Evolutionary conservation across 2,329 filamentous ascomycete species (phyloP), one percentile per base, ranked within the genome.

Genomic region (Xylaria sp.): DNA sequence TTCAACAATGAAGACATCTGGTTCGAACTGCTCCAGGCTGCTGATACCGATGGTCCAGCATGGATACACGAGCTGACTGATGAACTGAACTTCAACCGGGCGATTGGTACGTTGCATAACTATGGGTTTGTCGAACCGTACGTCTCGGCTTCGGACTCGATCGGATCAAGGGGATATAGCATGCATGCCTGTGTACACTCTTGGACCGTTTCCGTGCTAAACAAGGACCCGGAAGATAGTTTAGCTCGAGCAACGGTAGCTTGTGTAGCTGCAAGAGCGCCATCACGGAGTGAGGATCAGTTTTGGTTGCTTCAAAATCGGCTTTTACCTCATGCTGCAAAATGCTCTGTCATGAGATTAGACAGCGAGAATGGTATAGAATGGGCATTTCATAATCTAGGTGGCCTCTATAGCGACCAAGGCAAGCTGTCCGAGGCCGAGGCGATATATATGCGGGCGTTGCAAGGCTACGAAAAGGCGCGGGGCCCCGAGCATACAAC

Each of bases 391-490:
- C 35, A 74, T 37, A 73, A 74, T 31, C 64, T 78, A 28, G 74
- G 72, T 7, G 9, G 43, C 37, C 69, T 77, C 57, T 77, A 74
- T 47, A 3, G 15, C 5, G 40, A 68, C 38, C 69, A 73, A 61
- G 72, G 71, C 62, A 71, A 67, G 45, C 55, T 72, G 19, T 12
- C 61, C 8, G 66, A 75, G 37, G 67, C 72, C 15, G 69, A 75
- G 65, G 59, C 57, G 1, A 76, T 76, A 69, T 76, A 70, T 23
- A 6, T 64, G 8, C 73, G 72, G 49, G 73, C 72, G 51, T 65
- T 77, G 4, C 53, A 69, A 70, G 68, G 74, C 2, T 2, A 54
- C 0, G 35, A 62, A 33, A 53, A 51, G 15, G 38, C 17, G 21
- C 21, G 0, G 8, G 54, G 60, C 12, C 49, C 47, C 14, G 49